A percentile compares a stretch with the other conserved stretches of the same genome.
Evolutionary conservation across 2,329 filamentous ascomycete species (phyloP).

Genomic region (Pyrenophora graminea): DNA sequence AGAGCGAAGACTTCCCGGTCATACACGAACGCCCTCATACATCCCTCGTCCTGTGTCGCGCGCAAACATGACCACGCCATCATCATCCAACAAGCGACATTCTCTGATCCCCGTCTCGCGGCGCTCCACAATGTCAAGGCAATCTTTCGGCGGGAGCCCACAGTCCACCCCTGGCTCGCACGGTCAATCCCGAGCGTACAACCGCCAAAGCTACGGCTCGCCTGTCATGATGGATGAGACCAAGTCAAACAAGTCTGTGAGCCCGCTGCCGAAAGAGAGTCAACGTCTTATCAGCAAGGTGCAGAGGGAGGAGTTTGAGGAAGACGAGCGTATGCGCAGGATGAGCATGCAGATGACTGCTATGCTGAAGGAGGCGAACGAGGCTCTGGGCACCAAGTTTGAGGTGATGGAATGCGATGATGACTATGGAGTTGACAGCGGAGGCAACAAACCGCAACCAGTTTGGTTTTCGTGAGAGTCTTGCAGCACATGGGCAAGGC

Average conservation of each 20-base stretch:
- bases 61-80: constrained; percentile 20
- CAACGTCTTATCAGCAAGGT: constrained; percentile 73
- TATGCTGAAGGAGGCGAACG: constrained; percentile 87
- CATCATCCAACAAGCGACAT: constrained; percentile 30
- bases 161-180: constrained; percentile 16
- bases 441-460: constrained; percentile 1
- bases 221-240: constrained; percentile 29
- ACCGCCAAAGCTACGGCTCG: constrained; percentile 40
- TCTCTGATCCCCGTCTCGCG: constrained; percentile 54
- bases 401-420: constrained; percentile 44
- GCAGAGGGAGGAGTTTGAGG: constrained; percentile 73
- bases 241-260: constrained; percentile 24
- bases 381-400: constrained; percentile 69
- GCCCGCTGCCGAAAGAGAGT: constrained; percentile 64
- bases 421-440: constrained; percentile 17
- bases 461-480: neutral
- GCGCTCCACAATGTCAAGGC: constrained; percentile 37
- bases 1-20: constrained; percentile 35
- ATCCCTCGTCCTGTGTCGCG: constrained; percentile 42
- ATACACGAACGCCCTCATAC: constrained; percentile 36
- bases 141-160: constrained; percentile 22
- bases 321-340: constrained; percentile 76
- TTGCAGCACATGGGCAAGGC: neutral
- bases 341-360: constrained; percentile 79
- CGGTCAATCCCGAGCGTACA: constrained; percentile 30